phyloP scores from a whole-genome alignment of 495 filamentous ascomycete species.

The Amniculicola lignicola region DNA sequence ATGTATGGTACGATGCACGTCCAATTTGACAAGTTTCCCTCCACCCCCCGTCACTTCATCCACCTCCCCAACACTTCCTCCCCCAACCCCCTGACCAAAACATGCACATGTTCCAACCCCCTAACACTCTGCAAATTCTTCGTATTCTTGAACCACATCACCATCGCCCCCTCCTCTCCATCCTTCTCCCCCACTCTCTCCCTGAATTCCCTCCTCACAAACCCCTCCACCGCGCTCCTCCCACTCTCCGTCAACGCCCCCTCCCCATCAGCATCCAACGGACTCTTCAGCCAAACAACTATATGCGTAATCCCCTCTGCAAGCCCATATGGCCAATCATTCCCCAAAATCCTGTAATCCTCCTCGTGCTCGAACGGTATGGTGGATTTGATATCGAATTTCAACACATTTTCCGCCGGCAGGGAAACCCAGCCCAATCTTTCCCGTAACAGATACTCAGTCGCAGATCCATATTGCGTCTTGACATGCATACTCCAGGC shows the following conservation, averaged over 20 bases:
- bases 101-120: conserved; percentile 73
- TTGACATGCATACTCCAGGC: conserved; percentile 70
- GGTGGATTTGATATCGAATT: conserved; percentile 51
- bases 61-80: conserved; percentile 60
- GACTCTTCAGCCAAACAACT: conserved; percentile 63
- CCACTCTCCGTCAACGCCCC: conserved; percentile 74
- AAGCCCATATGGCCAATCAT: conserved; percentile 91
- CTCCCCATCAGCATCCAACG: conserved; percentile 52
- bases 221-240: conserved; percentile 58
- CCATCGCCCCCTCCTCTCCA: conserved; percentile 51
- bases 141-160: conserved; percentile 96
- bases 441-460: conserved; percentile 68
- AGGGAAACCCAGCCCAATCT: conserved; percentile 67
- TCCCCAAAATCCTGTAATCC: conserved; percentile 74
- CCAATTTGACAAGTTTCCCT: too few relatives aligned
- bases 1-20: too few relatives aligned
- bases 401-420: conserved; percentile 35
- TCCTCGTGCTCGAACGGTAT: conserved; percentile 65
- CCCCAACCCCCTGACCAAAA: conserved; percentile 62
- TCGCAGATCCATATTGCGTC: conserved; percentile 69
- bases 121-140: conserved; percentile 81
- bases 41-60: conserved; percentile 40
- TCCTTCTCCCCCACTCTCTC: conserved; percentile 42
- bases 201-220: conserved; percentile 64
- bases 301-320: conserved; percentile 67